These are phyloP conservation scores for Bruguiera sexangula DNA, from an alignment of 345 rosid genomes.

Conservation along the genomic window DNA sequence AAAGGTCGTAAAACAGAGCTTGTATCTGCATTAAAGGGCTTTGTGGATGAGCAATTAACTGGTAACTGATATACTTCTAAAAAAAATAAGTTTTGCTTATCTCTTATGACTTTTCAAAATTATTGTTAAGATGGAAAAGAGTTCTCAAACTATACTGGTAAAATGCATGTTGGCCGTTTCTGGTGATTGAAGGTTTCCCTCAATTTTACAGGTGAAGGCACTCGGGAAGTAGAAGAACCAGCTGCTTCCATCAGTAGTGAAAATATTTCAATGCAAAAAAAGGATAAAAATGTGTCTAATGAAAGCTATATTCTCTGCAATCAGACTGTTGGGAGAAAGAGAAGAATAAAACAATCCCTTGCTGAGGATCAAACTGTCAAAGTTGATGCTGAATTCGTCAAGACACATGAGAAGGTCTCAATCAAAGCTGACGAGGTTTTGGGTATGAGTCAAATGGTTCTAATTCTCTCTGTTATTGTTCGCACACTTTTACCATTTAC, in stretches of 20 bases:
- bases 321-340: slow-evolving; percentile 30
- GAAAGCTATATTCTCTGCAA: slow-evolving; percentile 28
- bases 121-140: not conserved
- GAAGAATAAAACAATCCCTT: slow-evolving; percentile 35
- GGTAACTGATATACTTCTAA: slow-evolving; percentile 36
- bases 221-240: slow-evolving; percentile 28
- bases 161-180: slow-evolving; percentile 10
- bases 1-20: slow-evolving; percentile 75
- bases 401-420: slow-evolving; percentile 31
- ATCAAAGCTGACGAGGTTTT: slow-evolving; percentile 29
- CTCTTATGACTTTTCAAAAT: not conserved
- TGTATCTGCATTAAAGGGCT: slow-evolving; percentile 57
- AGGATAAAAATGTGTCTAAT: slow-evolving; percentile 10
- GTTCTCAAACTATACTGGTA: not conserved
- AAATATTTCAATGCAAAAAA: slow-evolving; percentile 30
- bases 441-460: slow-evolving; percentile 21
- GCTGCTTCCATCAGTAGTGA: slow-evolving; percentile 26
- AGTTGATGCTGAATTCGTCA: slow-evolving; percentile 26
- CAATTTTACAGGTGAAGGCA: slow-evolving; percentile 39
- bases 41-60: slow-evolving; percentile 36
- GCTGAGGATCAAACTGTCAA: slow-evolving; percentile 17
- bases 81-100: slow-evolving; percentile 2
- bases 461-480: not conserved
- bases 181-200: slow-evolving; percentile 4
- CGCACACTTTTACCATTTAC: not conserved